Percentiles rank a stretch among this genome's conserved stretches.
These are phyloP conservation scores for Friedmanniomyces simplex DNA, from an alignment of 495 filamentous ascomycete species.

Conservation along the genomic window DNA sequence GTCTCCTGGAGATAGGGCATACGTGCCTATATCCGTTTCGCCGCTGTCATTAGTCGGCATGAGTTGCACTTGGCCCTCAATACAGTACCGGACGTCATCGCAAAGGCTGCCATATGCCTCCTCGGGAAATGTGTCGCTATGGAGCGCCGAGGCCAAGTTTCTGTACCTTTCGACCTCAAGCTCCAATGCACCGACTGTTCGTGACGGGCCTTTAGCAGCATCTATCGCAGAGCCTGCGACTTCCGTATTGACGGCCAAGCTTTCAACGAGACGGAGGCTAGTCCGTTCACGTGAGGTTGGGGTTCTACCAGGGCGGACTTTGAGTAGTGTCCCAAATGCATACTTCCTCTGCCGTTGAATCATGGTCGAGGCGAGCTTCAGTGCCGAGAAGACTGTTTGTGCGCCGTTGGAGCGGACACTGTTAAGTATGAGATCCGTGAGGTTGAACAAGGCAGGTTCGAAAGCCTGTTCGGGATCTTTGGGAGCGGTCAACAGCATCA, in stretches of 20 bases:
- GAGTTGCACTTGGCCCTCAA: slow-evolving; percentile 44
- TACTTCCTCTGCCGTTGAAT: slow-evolving; percentile 80
- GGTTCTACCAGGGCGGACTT: not conserved
- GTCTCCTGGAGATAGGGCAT: slow-evolving; percentile 37
- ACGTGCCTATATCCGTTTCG: not conserved
- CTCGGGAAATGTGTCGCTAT: slow-evolving; percentile 59
- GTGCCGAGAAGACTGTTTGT: slow-evolving; percentile 78
- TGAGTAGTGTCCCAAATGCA: slow-evolving; percentile 61
- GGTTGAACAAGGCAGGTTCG: slow-evolving; percentile 80
- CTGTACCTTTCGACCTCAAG: slow-evolving; percentile 67
- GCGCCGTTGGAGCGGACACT: slow-evolving; percentile 75
- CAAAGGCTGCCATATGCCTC: slow-evolving; percentile 57
- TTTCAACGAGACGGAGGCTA: not conserved
- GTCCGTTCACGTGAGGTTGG: not conserved
- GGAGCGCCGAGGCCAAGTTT: slow-evolving; percentile 58
- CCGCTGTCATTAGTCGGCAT: not conserved
- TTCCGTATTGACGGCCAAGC: not conserved
- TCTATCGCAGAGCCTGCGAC: not conserved
- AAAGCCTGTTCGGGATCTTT: slow-evolving; percentile 57
- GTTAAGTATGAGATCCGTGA: slow-evolving; percentile 79
- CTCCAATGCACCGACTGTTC: slow-evolving; percentile 70
- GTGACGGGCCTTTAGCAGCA: slow-evolving; percentile 30
- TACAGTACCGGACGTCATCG: slow-evolving; percentile 60
- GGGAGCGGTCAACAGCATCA: slow-evolving; percentile 72
- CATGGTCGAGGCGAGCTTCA: slow-evolving; percentile 75